These are phyloP conservation scores for Rhodocollybia butyracea DNA, from an alignment of 768 basidiomycete genomes.

Conservation along the genomic window DNA sequence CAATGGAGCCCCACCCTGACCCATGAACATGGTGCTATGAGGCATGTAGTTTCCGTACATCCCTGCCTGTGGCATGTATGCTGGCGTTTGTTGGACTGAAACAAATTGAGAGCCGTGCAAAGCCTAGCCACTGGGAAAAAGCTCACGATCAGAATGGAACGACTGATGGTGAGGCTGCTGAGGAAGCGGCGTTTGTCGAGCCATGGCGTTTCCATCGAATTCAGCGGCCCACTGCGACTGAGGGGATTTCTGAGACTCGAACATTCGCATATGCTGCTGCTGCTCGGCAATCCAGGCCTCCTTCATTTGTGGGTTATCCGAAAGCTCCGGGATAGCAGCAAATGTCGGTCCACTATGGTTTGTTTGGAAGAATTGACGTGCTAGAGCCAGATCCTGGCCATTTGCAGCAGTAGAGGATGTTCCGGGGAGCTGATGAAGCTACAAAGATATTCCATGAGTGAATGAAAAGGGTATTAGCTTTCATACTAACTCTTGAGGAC, in stretches of 20 bases:
- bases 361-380: slow-evolving; percentile 74
- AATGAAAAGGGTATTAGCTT: slow-evolving; percentile 4
- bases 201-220: slow-evolving; percentile 35
- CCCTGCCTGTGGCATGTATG: slow-evolving; percentile 31
- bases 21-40: slow-evolving; percentile 29
- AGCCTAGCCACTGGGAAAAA: neutral
- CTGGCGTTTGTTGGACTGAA: slow-evolving; percentile 39
- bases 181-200: slow-evolving; percentile 19
- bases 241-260: slow-evolving; percentile 26
- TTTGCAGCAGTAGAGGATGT: slow-evolving; percentile 45
- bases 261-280: slow-evolving; percentile 36
- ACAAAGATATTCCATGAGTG: neutral
- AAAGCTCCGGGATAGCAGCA: slow-evolving; percentile 16
- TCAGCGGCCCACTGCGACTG: slow-evolving; percentile 55
- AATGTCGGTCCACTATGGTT: neutral
- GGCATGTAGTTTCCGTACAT: slow-evolving; percentile 35
- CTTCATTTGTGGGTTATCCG: slow-evolving; percentile 36
- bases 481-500: slow-evolving; percentile 53
- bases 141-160: slow-evolving; percentile 37
- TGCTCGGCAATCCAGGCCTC: slow-evolving; percentile 56
- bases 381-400: slow-evolving; percentile 69
- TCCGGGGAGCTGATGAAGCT: slow-evolving; percentile 78
- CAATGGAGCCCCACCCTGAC: slow-evolving; percentile 29
- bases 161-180: slow-evolving; percentile 36
- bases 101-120: neutral